Evolutionary conservation across 768 basidiomycete genomes (phyloP).

Genomic region (Kwoniella dendrophila): DNA sequence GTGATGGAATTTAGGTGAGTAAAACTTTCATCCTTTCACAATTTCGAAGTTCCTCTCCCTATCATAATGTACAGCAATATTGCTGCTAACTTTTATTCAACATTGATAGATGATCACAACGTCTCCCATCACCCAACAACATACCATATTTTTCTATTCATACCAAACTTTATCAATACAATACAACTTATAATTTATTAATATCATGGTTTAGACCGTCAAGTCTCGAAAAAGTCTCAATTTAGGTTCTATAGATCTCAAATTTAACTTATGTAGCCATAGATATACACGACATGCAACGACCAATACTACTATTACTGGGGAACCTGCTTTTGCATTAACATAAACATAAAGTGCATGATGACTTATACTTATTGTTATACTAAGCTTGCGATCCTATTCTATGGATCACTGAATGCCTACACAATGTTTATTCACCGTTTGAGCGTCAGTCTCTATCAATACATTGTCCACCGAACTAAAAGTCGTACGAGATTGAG

Average conservation of each 20-base stretch:
- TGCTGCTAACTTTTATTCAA: background rate
- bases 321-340: background rate
- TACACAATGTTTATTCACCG: too few relatives aligned
- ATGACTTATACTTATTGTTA: background rate
- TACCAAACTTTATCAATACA: background rate
- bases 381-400: background rate
- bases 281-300: constrained; percentile 27
- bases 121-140: constrained; percentile 32
- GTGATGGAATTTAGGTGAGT: constrained; percentile 32
- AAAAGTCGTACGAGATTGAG: too few relatives aligned
- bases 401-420: too few relatives aligned
- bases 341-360: background rate
- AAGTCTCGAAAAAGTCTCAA: too few relatives aligned
- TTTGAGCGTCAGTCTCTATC: too few relatives aligned
- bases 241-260: constrained; percentile 8
- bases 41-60: too few relatives aligned
- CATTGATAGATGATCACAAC: background rate
- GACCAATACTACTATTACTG: constrained; percentile 14
- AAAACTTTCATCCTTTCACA: background rate
- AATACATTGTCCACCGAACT: too few relatives aligned
- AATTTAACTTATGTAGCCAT: constrained; percentile 17
- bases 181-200: constrained; percentile 2
- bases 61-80: too few relatives aligned
- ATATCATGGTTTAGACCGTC: too few relatives aligned
- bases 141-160: constrained; percentile 7